Conservation (phyloP, 192 early-diverging fungal species). For the Hyaloraphidium curvatum region DNA sequence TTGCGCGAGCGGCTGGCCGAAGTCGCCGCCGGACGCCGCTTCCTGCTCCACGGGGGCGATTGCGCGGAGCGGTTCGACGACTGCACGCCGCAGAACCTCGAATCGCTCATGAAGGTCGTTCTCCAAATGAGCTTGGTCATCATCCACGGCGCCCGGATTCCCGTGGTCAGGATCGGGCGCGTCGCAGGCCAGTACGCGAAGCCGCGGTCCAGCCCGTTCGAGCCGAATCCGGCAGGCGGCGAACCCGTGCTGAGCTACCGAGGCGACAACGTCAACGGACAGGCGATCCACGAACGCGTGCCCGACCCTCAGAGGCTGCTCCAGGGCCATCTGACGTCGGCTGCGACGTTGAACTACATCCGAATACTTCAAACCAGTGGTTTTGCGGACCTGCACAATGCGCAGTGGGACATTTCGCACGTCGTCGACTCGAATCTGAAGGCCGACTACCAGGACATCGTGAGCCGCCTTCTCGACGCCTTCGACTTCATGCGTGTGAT, state of each 20-base stretch:
- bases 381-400: constrained; percentile 85
- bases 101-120: constrained; percentile 88
- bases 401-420: constrained; percentile 67
- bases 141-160: constrained; percentile 78
- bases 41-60: constrained; percentile 94
- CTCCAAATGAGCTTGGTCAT: constrained; percentile 95
- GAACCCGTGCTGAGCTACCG: constrained; percentile 46
- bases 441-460: constrained; percentile 75
- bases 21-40: constrained; percentile 76
- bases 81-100: too few species aligned
- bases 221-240: constrained; percentile 22
- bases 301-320: constrained; percentile 89
- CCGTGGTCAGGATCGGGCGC: constrained; percentile 87
- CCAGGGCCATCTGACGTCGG: constrained; percentile 91
- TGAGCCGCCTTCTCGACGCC: constrained; percentile 67
- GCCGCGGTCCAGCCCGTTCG: constrained; percentile 79
- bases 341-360: constrained; percentile 88
- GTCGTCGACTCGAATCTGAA: constrained; percentile 59
- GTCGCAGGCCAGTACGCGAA: constrained; percentile 97
- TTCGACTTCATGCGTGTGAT: constrained; percentile 89
- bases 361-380: constrained; percentile 60
- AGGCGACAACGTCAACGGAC: constrained; percentile 97
- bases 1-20: constrained; percentile 66
- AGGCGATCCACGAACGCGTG: constrained; percentile 56
- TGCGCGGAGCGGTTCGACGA: constrained; percentile 57